Percentiles rank a stretch among this genome's conserved stretches.
phyloP scores from a whole-genome alignment of 306 rosid species.

The Senna siamea region DNA sequence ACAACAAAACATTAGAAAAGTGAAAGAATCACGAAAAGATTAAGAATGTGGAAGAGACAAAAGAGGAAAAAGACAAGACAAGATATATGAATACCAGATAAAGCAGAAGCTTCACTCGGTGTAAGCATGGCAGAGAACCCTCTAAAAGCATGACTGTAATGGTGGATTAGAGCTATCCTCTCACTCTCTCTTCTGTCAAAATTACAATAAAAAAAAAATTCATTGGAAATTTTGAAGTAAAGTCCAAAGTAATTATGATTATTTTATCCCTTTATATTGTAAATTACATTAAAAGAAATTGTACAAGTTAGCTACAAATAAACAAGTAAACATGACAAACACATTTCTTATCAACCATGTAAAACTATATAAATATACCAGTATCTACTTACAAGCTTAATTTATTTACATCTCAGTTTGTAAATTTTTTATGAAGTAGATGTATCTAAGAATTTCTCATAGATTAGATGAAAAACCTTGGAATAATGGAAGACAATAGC shows the following conservation, averaged over 20 bases:
- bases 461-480: conserved; percentile 41
- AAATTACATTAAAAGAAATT: neutral
- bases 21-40: conserved; percentile 11
- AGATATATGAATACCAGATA: conserved; percentile 60
- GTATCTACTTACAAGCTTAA: too few species aligned
- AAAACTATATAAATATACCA: too few species aligned
- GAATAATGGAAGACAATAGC: conserved; percentile 64
- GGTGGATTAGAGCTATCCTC: conserved; percentile 62
- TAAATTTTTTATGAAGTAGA: too few species aligned
- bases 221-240: neutral
- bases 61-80: neutral
- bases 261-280: neutral
- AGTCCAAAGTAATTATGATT: neutral
- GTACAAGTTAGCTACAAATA: too few species aligned
- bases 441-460: too few species aligned
- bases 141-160: conserved; percentile 73
- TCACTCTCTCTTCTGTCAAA: conserved; percentile 65
- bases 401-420: too few species aligned
- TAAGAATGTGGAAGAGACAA: conserved; percentile 22
- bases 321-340: too few species aligned
- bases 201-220: neutral
- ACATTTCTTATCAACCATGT: too few species aligned
- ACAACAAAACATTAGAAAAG: conserved; percentile 27
- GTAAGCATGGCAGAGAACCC: conserved; percentile 97
- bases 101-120: conserved; percentile 72